A percentile compares a stretch with the other conserved stretches of the same genome.
These are phyloP conservation scores for Apostasia ramifera DNA, from an alignment of 106 monocot species.

Conservation along the genomic window DNA sequence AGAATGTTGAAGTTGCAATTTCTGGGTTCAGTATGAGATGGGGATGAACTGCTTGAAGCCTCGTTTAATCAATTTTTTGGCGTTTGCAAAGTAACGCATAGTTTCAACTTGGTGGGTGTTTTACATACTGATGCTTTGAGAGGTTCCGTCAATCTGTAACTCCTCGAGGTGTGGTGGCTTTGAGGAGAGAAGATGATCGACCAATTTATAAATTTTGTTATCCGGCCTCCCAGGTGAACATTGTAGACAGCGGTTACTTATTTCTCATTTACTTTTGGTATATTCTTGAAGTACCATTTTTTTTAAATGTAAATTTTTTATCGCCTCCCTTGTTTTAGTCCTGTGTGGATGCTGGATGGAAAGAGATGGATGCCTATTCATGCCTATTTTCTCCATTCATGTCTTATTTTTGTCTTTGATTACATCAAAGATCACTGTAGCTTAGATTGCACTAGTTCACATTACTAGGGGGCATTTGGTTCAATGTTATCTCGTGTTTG, in stretches of 20 bases:
- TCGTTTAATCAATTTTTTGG: background rate
- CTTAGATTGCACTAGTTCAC: too few relatives aligned
- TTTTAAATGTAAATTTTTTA: too few relatives aligned
- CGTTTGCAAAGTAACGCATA: background rate
- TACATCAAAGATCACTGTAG: too few relatives aligned
- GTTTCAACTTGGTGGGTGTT: background rate
- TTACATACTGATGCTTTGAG: constrained; percentile 20
- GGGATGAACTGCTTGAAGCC: background rate
- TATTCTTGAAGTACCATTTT: too few relatives aligned
- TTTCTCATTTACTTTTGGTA: background rate
- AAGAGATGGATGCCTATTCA: too few relatives aligned
- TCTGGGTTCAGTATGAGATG: background rate
- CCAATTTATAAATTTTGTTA: constrained; percentile 94
- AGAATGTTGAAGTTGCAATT: background rate
- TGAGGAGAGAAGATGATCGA: constrained; percentile 64
- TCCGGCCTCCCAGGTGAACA: constrained; percentile 88
- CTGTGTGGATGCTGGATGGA: too few relatives aligned
- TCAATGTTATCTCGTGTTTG: too few relatives aligned
- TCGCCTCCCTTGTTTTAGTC: too few relatives aligned
- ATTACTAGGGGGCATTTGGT: too few relatives aligned
- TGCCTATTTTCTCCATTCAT: too few relatives aligned
- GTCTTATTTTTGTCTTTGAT: too few relatives aligned
- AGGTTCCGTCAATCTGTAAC: constrained; percentile 7
- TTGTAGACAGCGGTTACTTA: constrained; percentile 1
- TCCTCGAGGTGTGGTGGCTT: constrained; percentile 12